Percentiles rank a stretch among this genome's conserved stretches.
Conservation (phyloP, 2,329 filamentous ascomycete genomes). For the Neofusicoccum cordaticola region DNA sequence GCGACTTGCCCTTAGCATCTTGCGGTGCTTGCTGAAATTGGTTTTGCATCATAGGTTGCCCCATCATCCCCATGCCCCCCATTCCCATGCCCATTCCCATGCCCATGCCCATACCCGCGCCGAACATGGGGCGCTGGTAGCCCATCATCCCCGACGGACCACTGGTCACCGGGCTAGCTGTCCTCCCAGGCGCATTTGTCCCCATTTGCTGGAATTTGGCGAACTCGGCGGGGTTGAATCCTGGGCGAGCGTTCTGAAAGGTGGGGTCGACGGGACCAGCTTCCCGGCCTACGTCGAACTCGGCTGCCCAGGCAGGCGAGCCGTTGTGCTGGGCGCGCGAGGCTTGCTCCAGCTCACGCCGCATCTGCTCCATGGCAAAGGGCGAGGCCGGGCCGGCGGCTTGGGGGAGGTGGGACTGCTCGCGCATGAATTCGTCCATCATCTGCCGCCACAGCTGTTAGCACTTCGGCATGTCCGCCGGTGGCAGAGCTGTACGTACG, state of each 20-base stretch:
- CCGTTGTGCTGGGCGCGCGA: slow-evolving; percentile 47
- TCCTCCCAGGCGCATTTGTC: slow-evolving; percentile 56
- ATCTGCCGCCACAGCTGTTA: slow-evolving; percentile 55
- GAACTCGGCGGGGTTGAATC: slow-evolving; percentile 82
- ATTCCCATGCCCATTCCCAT: slow-evolving; percentile 49
- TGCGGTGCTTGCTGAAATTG: slow-evolving; percentile 42
- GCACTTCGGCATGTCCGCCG: background rate
- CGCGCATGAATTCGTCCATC: slow-evolving; percentile 91
- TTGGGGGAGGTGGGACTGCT: slow-evolving; percentile 61
- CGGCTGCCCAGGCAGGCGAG: slow-evolving; percentile 61
- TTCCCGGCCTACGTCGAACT: slow-evolving; percentile 58
- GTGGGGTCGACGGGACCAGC: slow-evolving; percentile 67
- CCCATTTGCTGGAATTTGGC: slow-evolving; percentile 77
- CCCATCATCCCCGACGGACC: slow-evolving; percentile 44
- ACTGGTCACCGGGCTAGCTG: slow-evolving; percentile 56
- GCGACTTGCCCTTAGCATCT: slow-evolving; percentile 80
- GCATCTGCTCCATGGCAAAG: slow-evolving; percentile 66
- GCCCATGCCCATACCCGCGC: slow-evolving; percentile 49
- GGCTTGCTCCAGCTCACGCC: slow-evolving; percentile 59
- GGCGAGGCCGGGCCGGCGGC: slow-evolving; percentile 53
- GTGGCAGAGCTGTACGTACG: slow-evolving; percentile 25
- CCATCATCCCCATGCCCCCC: slow-evolving; percentile 40
- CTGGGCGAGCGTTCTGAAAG: slow-evolving; percentile 55
- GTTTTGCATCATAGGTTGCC: slow-evolving; percentile 37
- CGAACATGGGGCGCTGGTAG: slow-evolving; percentile 55